Conservation (phyloP, 495 filamentous ascomycete species). For the Aspergillus heteromorphus region DNA sequence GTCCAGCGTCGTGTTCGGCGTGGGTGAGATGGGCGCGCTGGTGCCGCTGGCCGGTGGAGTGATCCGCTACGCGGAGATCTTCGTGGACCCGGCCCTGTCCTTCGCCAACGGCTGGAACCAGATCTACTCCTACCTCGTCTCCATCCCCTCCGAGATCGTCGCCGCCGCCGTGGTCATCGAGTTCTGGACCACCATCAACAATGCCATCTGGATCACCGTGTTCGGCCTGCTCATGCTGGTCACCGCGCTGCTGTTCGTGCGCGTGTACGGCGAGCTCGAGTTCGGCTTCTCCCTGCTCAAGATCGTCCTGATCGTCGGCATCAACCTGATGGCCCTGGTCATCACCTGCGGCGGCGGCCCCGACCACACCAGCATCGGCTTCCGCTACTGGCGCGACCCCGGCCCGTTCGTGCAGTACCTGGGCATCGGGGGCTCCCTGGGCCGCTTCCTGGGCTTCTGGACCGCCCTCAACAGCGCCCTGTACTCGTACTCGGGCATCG, state of each 20-base stretch:
- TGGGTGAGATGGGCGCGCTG: slow-evolving; percentile 65
- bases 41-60: slow-evolving; percentile 68
- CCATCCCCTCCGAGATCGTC: not conserved
- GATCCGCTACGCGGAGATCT: slow-evolving; percentile 60
- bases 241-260: slow-evolving; percentile 35
- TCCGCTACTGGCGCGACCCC: slow-evolving; percentile 46
- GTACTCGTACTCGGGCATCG: slow-evolving; percentile 52
- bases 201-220: slow-evolving; percentile 47
- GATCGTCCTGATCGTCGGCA: slow-evolving; percentile 38
- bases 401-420: slow-evolving; percentile 45
- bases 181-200: slow-evolving; percentile 17
- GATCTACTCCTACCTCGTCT: slow-evolving; percentile 44
- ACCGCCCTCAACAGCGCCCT: slow-evolving; percentile 34
- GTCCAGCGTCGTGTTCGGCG: slow-evolving; percentile 41
- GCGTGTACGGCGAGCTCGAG: slow-evolving; percentile 44
- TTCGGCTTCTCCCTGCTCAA: slow-evolving; percentile 42
- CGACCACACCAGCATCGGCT: slow-evolving; percentile 22
- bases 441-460: slow-evolving; percentile 43
- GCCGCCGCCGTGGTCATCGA: slow-evolving; percentile 3
- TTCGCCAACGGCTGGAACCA: slow-evolving; percentile 61
- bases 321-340: slow-evolving; percentile 42
- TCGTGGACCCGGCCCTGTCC: slow-evolving; percentile 61
- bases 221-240: slow-evolving; percentile 39
- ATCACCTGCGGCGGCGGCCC: slow-evolving; percentile 38
- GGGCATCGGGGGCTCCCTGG: slow-evolving; percentile 20